A percentile compares a stretch with the other conserved stretches of the same genome.
Conservation (phyloP, 495 filamentous ascomycete species). For the Hyaloscypha hepaticicola region DNA sequence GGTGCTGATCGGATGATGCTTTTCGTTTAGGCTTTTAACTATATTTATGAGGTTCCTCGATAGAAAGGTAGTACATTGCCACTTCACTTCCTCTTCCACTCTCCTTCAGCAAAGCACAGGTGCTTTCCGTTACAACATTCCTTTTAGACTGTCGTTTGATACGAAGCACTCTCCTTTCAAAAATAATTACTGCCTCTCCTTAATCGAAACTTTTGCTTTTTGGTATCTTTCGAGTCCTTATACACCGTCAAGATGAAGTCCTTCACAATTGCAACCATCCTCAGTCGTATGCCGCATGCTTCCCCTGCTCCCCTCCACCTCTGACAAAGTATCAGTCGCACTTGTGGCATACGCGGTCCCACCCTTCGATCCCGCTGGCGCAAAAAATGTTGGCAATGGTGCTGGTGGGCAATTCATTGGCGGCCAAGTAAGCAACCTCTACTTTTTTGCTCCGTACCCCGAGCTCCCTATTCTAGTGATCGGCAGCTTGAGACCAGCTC, state of each 20-base stretch:
- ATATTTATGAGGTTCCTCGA: background rate
- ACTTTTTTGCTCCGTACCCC: too few relatives aligned
- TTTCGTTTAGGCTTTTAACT: background rate
- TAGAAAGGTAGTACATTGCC: background rate
- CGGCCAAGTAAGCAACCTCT: conserved; percentile 33
- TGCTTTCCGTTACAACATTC: background rate
- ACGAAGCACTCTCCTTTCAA: background rate
- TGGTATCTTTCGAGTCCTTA: background rate
- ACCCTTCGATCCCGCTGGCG: conserved; percentile 32
- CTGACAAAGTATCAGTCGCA: conserved; percentile 16
- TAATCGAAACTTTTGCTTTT: background rate
- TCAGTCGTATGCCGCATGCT: conserved; percentile 21
- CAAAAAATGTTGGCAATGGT: conserved; percentile 40
- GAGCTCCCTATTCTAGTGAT: too few relatives aligned
- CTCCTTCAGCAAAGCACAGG: background rate
- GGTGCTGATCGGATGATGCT: background rate
- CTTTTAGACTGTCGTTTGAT: background rate
- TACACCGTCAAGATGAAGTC: conserved; percentile 21
- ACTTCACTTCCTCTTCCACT: background rate
- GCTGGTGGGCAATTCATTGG: conserved; percentile 38
- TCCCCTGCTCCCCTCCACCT: background rate
- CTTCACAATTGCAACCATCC: conserved; percentile 16
- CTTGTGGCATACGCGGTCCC: conserved; percentile 20
- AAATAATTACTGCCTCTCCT: background rate
- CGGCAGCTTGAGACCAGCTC: too few relatives aligned